These are phyloP conservation scores for Curvularia spicifera DNA, from an alignment of 2,329 filamentous ascomycete species.

Conservation along the genomic window DNA sequence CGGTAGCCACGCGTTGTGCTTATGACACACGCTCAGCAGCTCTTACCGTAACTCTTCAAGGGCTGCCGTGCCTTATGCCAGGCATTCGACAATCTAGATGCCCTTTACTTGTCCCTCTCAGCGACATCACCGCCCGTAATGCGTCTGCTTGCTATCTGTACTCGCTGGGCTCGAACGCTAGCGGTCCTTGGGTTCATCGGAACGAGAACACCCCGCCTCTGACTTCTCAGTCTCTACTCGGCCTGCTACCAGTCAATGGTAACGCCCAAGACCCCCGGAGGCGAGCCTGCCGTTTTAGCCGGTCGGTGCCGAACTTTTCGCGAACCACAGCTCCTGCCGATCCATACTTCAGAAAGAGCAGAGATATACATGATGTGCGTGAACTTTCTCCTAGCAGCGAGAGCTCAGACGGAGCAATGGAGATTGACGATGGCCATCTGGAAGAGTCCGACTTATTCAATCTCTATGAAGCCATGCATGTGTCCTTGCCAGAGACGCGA, in stretches of 20 bases:
- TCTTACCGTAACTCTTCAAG: conserved; percentile 9
- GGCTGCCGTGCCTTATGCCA: conserved; percentile 17
- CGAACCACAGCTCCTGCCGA: conserved; percentile 5
- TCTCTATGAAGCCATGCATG: conserved; percentile 33
- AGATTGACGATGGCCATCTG: conserved; percentile 19
- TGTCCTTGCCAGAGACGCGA: conserved; percentile 30
- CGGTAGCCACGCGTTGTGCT: neutral
- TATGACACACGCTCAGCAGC: conserved; percentile 3
- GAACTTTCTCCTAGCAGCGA: conserved; percentile 12
- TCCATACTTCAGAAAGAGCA: conserved; percentile 7
- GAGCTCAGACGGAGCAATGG: conserved; percentile 20
- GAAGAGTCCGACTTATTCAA: conserved; percentile 27
- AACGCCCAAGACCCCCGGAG: no score
- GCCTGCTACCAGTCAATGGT: no score
- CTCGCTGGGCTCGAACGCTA: no score
- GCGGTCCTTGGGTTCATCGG: no score
- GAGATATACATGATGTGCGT: conserved; percentile 10
- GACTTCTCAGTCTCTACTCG: no score
- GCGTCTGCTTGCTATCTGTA: no score
- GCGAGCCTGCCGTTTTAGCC: no score
- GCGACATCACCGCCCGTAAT: no score
- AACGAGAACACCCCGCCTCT: no score
- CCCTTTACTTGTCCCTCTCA: neutral
- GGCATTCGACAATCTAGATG: conserved; percentile 17
- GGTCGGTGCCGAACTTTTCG: conserved; percentile 3